Base-by-base conservation (phyloP, 2,329 filamentous ascomycete species). In the Chaetomium globosum region DNA sequence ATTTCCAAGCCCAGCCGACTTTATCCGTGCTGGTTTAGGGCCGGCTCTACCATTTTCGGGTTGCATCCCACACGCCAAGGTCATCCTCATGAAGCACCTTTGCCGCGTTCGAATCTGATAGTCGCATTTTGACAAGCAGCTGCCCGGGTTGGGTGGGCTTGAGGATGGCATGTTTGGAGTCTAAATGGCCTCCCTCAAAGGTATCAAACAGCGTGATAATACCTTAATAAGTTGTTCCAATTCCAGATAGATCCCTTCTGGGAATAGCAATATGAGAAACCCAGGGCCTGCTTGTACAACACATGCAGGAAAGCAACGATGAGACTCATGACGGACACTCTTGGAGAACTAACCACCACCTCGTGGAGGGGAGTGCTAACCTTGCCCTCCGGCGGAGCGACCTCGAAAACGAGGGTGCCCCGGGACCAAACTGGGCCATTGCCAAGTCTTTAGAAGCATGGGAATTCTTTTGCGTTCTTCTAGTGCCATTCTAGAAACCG, bases 11-110 rank as follows among this genome's bases (percentile, higher is more conserved):
- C 39, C 46, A n/a, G 2, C 6, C 9, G 46, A 48, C 46, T 60
- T 60, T 52, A 60, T 39, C 58, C 58, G 58, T 31, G 33, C 19
- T 26, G 28, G 30, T 16, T 31, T 13, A 60, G 46, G 39, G 26
- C 58, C 28, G 13, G 48, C 12, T 52, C 58, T 6, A 48, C 21
- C n/a, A 26, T 30, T n/a, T 10, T 33, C n/a, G 19, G 16, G 58
- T 60, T 60, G 48, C 48, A 60, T 30, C 10, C 26, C 2, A 30
- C 46, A 2, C 30, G 43, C 30, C 46, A 60, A 60, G 58, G 13
- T 23, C 46, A 4, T 19, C 19, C 1, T 21, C 6, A 23, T 36
- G 16, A 21, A 19, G 16, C 52, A 30, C 31, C 8, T 13, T 23
- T 51, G 48, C 9, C 49, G 26, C 12, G 23, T 52, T 52, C 10